Percentiles rank a stretch among this genome's conserved stretches.
These are phyloP conservation scores for Salvia splendens DNA, from an alignment of 257 asterid species.

Conservation along the genomic window DNA sequence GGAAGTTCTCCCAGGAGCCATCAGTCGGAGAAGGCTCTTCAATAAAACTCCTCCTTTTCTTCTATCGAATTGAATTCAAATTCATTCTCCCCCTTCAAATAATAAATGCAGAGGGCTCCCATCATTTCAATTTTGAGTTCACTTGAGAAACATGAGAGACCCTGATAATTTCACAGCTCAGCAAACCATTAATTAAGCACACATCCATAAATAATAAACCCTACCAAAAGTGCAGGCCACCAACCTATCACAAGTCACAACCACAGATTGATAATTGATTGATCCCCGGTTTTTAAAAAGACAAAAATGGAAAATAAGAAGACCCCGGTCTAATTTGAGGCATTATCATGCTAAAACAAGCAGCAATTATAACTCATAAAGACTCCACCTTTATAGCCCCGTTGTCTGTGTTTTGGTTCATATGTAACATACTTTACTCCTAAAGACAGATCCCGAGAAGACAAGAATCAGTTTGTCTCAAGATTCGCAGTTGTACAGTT, in stretches of 20 bases:
- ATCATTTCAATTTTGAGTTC: slow-evolving; percentile 38
- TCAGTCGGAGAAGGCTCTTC: slow-evolving; percentile 33
- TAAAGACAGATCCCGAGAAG: slow-evolving; percentile 30
- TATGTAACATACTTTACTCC: slow-evolving; percentile 31
- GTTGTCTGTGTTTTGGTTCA: slow-evolving; percentile 28
- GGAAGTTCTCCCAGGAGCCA: slow-evolving; percentile 78
- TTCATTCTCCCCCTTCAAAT: slow-evolving; percentile 33
- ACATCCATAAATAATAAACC: slow-evolving; percentile 40
- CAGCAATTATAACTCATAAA: slow-evolving; percentile 45
- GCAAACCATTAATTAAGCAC: slow-evolving; percentile 40
- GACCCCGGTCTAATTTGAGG: slow-evolving; percentile 39
- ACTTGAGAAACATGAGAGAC: slow-evolving; percentile 32
- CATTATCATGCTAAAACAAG: slow-evolving; percentile 32
- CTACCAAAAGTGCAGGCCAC: slow-evolving; percentile 58
- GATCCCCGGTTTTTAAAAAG: slow-evolving; percentile 36
- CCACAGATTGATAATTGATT: slow-evolving; percentile 38
- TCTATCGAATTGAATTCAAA: slow-evolving; percentile 40
- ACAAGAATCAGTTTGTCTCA: background rate
- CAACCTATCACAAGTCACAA: slow-evolving; percentile 45
- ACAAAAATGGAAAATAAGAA: slow-evolving; percentile 16
- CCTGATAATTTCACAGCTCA: slow-evolving; percentile 49
- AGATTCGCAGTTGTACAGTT: too few species aligned
- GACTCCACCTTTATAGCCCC: slow-evolving; percentile 43
- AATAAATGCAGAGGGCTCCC: slow-evolving; percentile 26
- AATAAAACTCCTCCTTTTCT: slow-evolving; percentile 10